Evolutionary conservation across 139 green algal genomes (phyloP).

Genomic region (Gonium pectorale): DNA sequence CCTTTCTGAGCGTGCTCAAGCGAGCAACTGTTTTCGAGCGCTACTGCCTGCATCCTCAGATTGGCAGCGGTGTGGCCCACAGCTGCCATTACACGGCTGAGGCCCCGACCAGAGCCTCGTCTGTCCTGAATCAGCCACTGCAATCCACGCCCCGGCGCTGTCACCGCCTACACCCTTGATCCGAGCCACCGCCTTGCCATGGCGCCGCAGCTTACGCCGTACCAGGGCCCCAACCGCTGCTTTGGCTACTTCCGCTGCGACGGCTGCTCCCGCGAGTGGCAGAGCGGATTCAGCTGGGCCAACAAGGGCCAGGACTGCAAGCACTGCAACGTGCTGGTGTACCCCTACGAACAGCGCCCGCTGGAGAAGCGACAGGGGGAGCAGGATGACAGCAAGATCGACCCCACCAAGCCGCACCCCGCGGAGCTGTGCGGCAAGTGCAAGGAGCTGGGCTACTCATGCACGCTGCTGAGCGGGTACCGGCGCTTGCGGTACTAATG

Average conservation of each 20-base stretch:
- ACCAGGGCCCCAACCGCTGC: neutral
- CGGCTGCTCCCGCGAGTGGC: neutral
- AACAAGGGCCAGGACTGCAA: slow-evolving; percentile 29
- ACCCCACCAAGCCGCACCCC: slow-evolving; percentile 20
- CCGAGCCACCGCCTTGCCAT: too few species aligned
- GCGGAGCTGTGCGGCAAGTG: slow-evolving; percentile 26
- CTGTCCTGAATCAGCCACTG: too few species aligned
- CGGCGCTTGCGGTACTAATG: too few species aligned
- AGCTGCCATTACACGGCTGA: too few species aligned
- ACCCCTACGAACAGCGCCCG: neutral
- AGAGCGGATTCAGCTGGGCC: slow-evolving; percentile 23
- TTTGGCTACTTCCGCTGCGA: slow-evolving; percentile 6
- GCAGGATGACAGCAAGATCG: neutral
- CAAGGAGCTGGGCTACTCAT: slow-evolving; percentile 23
- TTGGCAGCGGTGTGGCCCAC: too few species aligned
- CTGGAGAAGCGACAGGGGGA: neutral
- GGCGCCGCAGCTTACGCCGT: slow-evolving; percentile 27
- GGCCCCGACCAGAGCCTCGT: too few species aligned
- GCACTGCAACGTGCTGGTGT: neutral
- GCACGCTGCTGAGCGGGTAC: neutral
- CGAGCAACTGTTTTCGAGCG: too few species aligned
- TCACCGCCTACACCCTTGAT: too few species aligned
- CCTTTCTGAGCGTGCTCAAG: too few species aligned
- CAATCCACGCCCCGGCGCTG: too few species aligned
- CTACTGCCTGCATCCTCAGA: too few species aligned